Conservation (phyloP, 352 stramenopile species). For the Pythium folliculosum region DNA sequence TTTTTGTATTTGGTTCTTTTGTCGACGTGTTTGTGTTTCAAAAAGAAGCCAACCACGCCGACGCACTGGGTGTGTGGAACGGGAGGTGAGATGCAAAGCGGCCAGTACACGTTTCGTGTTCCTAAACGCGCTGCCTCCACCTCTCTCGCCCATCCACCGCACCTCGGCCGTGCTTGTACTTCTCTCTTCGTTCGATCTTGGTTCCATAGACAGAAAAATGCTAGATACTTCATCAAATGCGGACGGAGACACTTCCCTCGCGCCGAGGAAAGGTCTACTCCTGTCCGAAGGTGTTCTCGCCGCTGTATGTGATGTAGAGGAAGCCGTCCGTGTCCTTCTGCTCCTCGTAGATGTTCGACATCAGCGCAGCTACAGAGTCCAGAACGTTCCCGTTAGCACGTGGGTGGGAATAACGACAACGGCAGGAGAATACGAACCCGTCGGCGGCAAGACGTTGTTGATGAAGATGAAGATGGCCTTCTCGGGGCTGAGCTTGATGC, state of each 20-base stretch:
- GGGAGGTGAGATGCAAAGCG: no score
- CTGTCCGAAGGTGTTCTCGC: constrained; percentile 98
- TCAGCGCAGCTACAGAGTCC: constrained; percentile 84
- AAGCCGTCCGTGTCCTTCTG: constrained; percentile 99
- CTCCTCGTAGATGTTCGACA: constrained; percentile 99
- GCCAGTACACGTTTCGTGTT: background rate
- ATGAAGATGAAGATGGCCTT: constrained; percentile 99
- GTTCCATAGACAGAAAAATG: constrained; percentile 32
- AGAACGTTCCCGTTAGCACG: no score
- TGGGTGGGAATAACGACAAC: background rate
- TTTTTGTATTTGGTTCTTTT: constrained; percentile 1
- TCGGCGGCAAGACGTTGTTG: constrained; percentile 97
- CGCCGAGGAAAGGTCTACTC: constrained; percentile 27
- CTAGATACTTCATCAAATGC: constrained; percentile 33
- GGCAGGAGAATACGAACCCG: constrained; percentile 46
- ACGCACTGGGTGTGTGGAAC: background rate
- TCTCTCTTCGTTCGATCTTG: constrained; percentile 21
- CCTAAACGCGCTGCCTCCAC: no score
- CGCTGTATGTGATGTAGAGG: constrained; percentile 99
- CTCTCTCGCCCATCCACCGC: background rate
- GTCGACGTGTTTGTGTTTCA: background rate
- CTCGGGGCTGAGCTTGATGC: constrained; percentile 98
- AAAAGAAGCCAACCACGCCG: background rate
- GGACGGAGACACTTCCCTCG: constrained; percentile 3
- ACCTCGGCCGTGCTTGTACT: background rate